A percentile compares a stretch with the other conserved stretches of the same genome.
Conservation (phyloP, 192 early-diverging fungal species). For the Thamnidium elegans region DNA sequence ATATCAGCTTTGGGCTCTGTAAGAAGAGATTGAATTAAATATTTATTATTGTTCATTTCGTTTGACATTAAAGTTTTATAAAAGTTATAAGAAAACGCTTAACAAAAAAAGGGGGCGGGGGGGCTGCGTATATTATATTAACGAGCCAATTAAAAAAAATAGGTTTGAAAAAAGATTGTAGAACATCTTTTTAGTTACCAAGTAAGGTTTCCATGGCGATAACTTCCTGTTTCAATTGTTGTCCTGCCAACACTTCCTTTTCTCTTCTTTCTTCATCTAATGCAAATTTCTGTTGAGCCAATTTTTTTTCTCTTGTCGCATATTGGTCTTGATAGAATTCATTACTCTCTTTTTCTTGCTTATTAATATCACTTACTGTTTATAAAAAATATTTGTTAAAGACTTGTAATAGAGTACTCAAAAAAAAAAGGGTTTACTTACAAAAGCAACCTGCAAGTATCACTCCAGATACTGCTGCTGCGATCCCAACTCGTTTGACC, state of each 20-base stretch:
- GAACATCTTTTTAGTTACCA: neutral
- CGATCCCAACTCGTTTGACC: constrained; percentile 3
- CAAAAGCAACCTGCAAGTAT: constrained; percentile 15
- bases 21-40: too few species aligned
- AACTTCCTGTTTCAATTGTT: neutral
- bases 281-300: neutral
- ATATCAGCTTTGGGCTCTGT: too few species aligned
- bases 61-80: too few species aligned
- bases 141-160: too few species aligned
- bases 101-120: too few species aligned
- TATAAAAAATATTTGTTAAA: too few species aligned
- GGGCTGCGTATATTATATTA: too few species aligned
- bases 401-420: neutral
- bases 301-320: neutral
- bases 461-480: constrained; percentile 8
- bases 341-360: neutral
- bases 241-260: neutral
- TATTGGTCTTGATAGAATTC: constrained; percentile 24
- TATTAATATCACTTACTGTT: too few species aligned
- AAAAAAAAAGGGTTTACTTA: neutral
- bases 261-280: neutral
- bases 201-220: neutral
- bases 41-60: too few species aligned
- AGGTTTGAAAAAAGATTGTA: too few species aligned
- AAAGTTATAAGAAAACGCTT: too few species aligned